Evolutionary conservation across 352 stramenopile genomes (phyloP), one percentile per base, ranked within the genome.

Genomic region (Globisporangium ultimum): DNA sequence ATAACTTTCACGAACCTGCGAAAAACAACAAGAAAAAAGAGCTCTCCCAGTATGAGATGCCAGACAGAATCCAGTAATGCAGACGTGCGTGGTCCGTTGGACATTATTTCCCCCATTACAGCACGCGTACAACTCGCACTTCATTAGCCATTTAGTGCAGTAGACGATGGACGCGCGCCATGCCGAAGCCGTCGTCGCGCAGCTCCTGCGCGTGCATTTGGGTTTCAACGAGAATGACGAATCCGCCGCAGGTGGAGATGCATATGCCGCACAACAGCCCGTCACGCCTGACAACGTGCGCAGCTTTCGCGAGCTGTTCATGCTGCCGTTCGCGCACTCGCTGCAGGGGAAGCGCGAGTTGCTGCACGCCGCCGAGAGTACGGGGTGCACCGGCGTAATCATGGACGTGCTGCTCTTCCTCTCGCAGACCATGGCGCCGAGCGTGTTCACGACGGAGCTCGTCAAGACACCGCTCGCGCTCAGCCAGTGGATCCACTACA

Each of bases 151-250:
- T 36, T 36, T 36, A 36, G 3, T 8, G 40, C 3, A 45, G 12
- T 45, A n/a, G 40, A 28, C 40, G 6, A 45, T 45, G 40, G 40
- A 45, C 13, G 43, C 43, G 12, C 17, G 9, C 32, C 56, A 49
- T 22, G 67, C 76, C 7, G 61, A 89, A 42, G 66, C 92, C 38
- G 60, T 74, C 46, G 68, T 83, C 38, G 63, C 76, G 71, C 63
- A 92, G 73, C 72, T 97, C 41, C 67, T 98, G 87, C 52, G 84
- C 84, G 78, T 96, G 66, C 95, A 88, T 21, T 68, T 93, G 18
- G 91, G 80, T 5, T 83, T 96, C 9, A 67, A 75, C n/a, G 15
- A 47, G 14, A 15, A 42, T 20, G n/a, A 22, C 18, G 22, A 43
- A n/a, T n/a, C n/a, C n/a, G n/a, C n/a, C n/a, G n/a, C n/a, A n/a